Conservation (phyloP, 2,329 filamentous ascomycete species). For the Orbilia ellipsospora region DNA sequence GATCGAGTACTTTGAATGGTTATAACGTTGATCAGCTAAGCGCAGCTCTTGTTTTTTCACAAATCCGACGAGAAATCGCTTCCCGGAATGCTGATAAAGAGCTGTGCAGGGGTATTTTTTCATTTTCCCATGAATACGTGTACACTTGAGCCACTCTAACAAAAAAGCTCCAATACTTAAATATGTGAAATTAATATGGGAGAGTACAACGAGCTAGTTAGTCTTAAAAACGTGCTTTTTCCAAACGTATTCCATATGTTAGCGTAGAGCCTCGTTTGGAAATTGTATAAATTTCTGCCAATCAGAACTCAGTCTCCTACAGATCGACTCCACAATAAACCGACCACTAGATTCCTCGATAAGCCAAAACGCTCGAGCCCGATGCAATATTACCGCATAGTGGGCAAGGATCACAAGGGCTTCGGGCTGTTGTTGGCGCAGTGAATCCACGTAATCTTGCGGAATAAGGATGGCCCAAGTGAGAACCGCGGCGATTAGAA, state of each 20-base stretch:
- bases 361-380: slow-evolving; percentile 63
- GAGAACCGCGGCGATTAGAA: slow-evolving; percentile 59
- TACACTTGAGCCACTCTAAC: too few species aligned
- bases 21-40: too few species aligned
- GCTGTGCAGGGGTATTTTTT: too few species aligned
- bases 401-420: slow-evolving; percentile 67
- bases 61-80: too few species aligned
- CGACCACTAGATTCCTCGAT: slow-evolving; percentile 60
- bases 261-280: slow-evolving; percentile 14
- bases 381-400: slow-evolving; percentile 67
- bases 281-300: slow-evolving; percentile 60
- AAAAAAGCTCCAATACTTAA: neutral
- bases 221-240: too few species aligned
- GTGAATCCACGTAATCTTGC: slow-evolving; percentile 61
- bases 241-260: too few species aligned
- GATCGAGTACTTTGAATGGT: too few species aligned
- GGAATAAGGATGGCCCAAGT: slow-evolving; percentile 62
- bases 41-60: too few species aligned
- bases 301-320: slow-evolving; percentile 59
- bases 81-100: too few species aligned
- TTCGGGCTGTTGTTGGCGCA: slow-evolving; percentile 62
- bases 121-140: too few species aligned
- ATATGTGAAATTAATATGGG: neutral
- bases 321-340: slow-evolving; percentile 59
- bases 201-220: too few species aligned